Evolutionary conservation across 2,329 filamentous ascomycete species (phyloP), one percentile per base, ranked within the genome.

Genomic region (Fusarium sp.): DNA sequence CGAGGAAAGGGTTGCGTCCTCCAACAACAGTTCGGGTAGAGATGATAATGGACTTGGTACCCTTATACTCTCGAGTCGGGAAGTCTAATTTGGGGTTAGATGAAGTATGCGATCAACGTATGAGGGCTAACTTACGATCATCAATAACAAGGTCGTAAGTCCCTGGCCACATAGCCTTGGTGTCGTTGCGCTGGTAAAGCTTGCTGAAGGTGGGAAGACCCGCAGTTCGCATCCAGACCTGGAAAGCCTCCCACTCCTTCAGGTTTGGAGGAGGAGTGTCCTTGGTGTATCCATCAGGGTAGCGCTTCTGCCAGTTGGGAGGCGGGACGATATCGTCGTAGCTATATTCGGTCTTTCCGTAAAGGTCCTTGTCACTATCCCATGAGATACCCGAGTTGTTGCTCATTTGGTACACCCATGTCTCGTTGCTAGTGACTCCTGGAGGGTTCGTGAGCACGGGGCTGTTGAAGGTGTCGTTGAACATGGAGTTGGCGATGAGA

Each of bases 181-280:
- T 84, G 77, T 97, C 91, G 76, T 97, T 97, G 62, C 94, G 88
- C 79, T 91, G 88, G 45, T 93, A 93, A 46, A 99, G 84, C 83
- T 99, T 99, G 86, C 92, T 97, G 78, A 99, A 99, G 7, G 91
- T 91, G 1, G 96, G 96, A 74, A 98, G 82, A 60, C 95, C 96
- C 26, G 96, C 96, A 3, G 97, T 97, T 73, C 96, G 90, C 96
- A 99, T 99, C 96, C 96, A 99, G 23, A 98, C 94, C 81, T 97
- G 94, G 79, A 99, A 97, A 42, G 89, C 89, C 78, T 97, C 92
- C 81, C 93, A 90, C 1, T 88, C 81, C 67, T 90, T 85, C 18
- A 98, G 79, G 72, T 96, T 81, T 0, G 94, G 93, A 23, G 93
- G 89, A 3, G 86, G 87, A 52, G 86, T 85, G 1, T 86, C 81